Base-by-base conservation (phyloP, 306 rosid genomes). In the Vigna angularis region DNA sequence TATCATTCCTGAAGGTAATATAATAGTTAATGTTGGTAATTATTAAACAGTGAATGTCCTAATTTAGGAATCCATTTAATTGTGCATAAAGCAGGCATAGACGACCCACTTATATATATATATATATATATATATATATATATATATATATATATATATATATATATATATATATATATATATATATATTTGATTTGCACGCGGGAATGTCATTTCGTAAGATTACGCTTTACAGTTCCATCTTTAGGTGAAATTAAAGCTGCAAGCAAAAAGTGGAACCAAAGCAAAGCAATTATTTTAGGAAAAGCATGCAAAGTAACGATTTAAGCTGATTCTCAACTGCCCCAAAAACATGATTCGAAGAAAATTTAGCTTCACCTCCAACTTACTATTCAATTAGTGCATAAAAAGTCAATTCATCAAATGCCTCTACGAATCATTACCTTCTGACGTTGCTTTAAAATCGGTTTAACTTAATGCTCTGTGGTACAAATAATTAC, bases 181-280 rank as follows among this genome's bases (percentile, higher is more conserved):
- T 26, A 26, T 26, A 26, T 80, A 56, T 81, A 71, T 83, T 81
- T 68, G 78, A 80, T 55, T 85, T 79, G 97, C 97, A 89, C 91
- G 93, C 93, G 88, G 82, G 83, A 74, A 79, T 72, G 84, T 86
- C 90, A 82, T 85, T 64, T 90, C 91, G 68, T 77, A 80, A 84
- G 86, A 83, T 84, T 84, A 74, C 81, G 75, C 87, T 83, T 78
- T 73, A 57, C 61, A 83, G 79, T 73, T 79, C 45, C 57, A 73
- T 75, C 82, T 75, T 84, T 78, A 66, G 49, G 78, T 73, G 57
- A 75, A 75, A 68, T 83, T 73, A 80, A 66, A 83, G 85, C 80
- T 80, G 79, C 76, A 81, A 73, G 53, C 24, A 40, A 74, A 85
- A 83, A 83, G 90, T 88, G 75, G 24, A 83, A 65, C 75, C 88